Evolutionary conservation across 2,329 filamentous ascomycete genomes (phyloP), one percentile per base, ranked within the genome.

Genomic region (Alternaria burnsii): DNA sequence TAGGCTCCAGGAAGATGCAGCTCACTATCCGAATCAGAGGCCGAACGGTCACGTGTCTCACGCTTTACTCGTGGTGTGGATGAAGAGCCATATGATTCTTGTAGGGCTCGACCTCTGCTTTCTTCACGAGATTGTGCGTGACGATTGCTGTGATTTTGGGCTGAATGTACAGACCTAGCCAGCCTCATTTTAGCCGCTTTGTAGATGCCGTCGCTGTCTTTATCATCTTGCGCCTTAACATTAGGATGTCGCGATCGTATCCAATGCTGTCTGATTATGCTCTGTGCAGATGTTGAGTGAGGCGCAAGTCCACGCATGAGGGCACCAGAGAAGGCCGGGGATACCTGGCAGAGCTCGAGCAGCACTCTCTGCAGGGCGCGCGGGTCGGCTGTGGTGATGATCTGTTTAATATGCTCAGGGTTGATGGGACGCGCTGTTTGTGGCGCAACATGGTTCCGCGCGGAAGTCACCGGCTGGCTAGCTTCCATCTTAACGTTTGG

Each of bases 301-400:
- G 67, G 71, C n/a, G 69, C 69, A 22, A 78, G 67, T n/a, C 72
- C 74, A 30, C 76, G 72, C 24, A 65, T 71, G 18, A 77, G 59
- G 9, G 76, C 76, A 6, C 75, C 73, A 34, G 70, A 72, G 9
- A 78, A 63, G 12, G 74, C 73, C 6, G 75, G 74, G 4, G 76
- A 78, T 5, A 67, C 38, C 28, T 69, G 60, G 62, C 76, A 78
- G 10, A 78, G 67, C 7, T 75, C 57, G 6, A 75, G 41, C 8
- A 78, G 46, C 8, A 76, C 64, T 1, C 57, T 53, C 16, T 65
- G 63, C 20, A 78, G 28, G 5, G 60, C 65, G n/a, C 43, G 20
- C 18, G 61, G 43, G 48, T 67, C 60, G 47, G 61, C 69, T 9
- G 69, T 73, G 11, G 69, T 44, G 52, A 78, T 71, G 36, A 78